Conservation (phyloP, 805 yeast genomes). For the Candida railenensis region DNA sequence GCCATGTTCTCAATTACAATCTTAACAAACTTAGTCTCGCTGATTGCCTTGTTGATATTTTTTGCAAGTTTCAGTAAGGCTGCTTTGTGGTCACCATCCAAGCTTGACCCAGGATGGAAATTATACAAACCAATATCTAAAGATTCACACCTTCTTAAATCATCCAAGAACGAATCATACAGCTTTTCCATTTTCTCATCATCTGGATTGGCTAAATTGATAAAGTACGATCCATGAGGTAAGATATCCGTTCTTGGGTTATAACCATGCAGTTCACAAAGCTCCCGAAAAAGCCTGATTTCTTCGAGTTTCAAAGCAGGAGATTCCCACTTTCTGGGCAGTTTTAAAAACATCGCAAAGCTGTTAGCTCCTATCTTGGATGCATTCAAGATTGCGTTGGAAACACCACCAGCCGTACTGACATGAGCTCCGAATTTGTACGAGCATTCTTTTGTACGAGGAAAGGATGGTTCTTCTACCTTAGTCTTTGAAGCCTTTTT, state of each 20-base stretch:
- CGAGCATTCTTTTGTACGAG: constrained; percentile 19
- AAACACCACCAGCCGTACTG: constrained; percentile 77
- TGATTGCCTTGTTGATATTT: constrained; percentile 76
- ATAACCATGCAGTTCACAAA: constrained; percentile 64
- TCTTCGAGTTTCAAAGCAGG: constrained; percentile 72
- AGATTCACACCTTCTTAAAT: constrained; percentile 80
- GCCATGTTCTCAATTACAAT: constrained; percentile 97
- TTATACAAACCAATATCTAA: constrained; percentile 84
- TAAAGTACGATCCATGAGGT: constrained; percentile 94
- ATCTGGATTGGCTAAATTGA: constrained; percentile 91
- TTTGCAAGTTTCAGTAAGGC: constrained; percentile 72
- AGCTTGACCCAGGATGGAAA: constrained; percentile 89
- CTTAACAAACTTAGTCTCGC: constrained; percentile 73
- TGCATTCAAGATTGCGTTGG: constrained; percentile 59
- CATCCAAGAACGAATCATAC: constrained; percentile 78
- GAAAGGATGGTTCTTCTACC: constrained; percentile 13
- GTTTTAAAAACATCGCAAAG: constrained; percentile 87
- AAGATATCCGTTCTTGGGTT: constrained; percentile 76
- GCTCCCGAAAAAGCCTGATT: constrained; percentile 58
- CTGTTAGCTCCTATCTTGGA: constrained; percentile 64
- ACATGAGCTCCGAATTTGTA: constrained; percentile 89
- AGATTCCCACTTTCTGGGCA: constrained; percentile 89
- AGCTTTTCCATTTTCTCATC: constrained; percentile 74
- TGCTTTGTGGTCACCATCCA: constrained; percentile 61
- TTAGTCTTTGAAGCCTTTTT: neutral